Evolutionary conservation across 306 rosid species (phyloP), one percentile per base, ranked within the genome.

Genomic region (Prunus salicina): DNA sequence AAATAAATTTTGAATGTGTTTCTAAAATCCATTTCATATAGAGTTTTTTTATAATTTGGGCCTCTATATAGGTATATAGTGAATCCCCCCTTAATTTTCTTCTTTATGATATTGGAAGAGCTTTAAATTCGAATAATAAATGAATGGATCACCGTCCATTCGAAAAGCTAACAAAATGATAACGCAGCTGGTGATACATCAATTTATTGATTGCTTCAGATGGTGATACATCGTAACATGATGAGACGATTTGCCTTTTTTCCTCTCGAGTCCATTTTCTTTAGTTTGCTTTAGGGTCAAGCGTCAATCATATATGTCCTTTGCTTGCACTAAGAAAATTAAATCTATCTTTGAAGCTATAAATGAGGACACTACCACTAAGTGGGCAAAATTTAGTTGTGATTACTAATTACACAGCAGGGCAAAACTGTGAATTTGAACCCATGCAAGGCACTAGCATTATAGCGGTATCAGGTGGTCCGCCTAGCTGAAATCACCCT

Each of bases 401-500:
- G 13, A 7, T 22, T 60, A 1, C 6, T 62, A 62, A 25, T 25
- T 46, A 68, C 58, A 22, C 34, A 68, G 6, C 20, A 69, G 50
- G 9, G 49, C 6, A 64, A 6, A 69, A 69, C 73, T 27, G 12
- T 46, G 19, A 69, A 9, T 8, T 10, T 13, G 12, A 8, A 28
- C 24, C 65, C 28, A 11, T 60, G 38, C 38, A 60, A 24, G 22
- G 43, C 43, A 55, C 80, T 57, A 71, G 52, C 72, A 58, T 74
- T 75, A n/a, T 24, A 65, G 80, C 6, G 12, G 7, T 24, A 13
- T 82, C 88, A 67, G 57, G 81, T 82, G 6, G 43, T 78, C 81
- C 78, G 92, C 62, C 81, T 88, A 52, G 96, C 88, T 63, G 93
- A 86, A 76, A 95, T 92, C 58, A 95, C 92, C 81, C 82, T 76